Conservation (phyloP, 2,329 filamentous ascomycete species). For the Trichoderma oligosporum region DNA sequence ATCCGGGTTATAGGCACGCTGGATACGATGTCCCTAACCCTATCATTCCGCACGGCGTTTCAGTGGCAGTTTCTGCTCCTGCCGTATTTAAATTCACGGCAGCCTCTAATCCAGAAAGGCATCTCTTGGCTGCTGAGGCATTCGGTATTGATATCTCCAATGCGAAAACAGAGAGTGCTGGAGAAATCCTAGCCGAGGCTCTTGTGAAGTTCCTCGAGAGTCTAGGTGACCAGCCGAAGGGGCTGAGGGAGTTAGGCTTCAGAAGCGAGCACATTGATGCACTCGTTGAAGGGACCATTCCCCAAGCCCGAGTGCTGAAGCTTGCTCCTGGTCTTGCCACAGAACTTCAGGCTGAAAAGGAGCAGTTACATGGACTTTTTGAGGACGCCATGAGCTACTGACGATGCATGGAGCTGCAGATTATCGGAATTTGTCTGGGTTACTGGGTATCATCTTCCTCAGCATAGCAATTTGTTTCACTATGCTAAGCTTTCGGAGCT, state of each 20-base stretch:
- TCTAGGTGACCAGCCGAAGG: conserved; percentile 85
- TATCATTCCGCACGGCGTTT: conserved; percentile 94
- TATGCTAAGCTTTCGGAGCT: conserved; percentile 60
- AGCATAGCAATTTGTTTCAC: conserved; percentile 66
- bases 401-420: background rate
- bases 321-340: conserved; percentile 76
- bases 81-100: conserved; percentile 93
- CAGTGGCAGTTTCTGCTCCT: conserved; percentile 87
- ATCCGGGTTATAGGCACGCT: conserved; percentile 78
- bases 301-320: conserved; percentile 86
- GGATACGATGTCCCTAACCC: conserved; percentile 76
- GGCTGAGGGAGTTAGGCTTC: conserved; percentile 81
- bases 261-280: conserved; percentile 68
- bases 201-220: conserved; percentile 74
- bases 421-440: conserved; percentile 49
- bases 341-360: conserved; percentile 66
- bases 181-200: conserved; percentile 81
- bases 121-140: conserved; percentile 80
- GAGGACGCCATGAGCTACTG: conserved; percentile 52
- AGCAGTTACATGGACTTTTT: conserved; percentile 67
- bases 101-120: conserved; percentile 85
- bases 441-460: conserved; percentile 62
- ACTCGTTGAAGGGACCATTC: conserved; percentile 90
- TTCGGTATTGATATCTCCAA: conserved; percentile 88
- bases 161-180: conserved; percentile 84